Percentiles rank a stretch among this genome's conserved stretches.
phyloP scores from a whole-genome alignment of 306 rosid species.

The Biancaea sappan region DNA sequence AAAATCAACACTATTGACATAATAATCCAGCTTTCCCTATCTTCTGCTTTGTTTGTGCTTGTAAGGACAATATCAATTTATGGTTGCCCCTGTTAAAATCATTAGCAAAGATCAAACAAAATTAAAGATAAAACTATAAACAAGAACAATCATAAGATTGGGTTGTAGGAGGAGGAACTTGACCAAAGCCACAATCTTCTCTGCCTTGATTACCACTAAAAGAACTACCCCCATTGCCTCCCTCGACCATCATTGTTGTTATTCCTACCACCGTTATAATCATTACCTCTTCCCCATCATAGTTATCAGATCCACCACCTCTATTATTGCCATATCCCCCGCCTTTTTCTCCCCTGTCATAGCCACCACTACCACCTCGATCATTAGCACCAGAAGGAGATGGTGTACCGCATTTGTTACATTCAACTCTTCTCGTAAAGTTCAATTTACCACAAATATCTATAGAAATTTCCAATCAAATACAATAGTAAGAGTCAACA shows the following conservation, averaged over 20 bases:
- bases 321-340: constrained; percentile 57
- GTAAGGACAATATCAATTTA: no score
- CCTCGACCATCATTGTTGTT: constrained; percentile 58
- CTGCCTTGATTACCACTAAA: constrained; percentile 66
- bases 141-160: constrained; percentile 72
- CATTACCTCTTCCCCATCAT: constrained; percentile 66
- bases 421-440: constrained; percentile 93
- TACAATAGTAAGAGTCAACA: not conserved
- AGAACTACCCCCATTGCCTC: constrained; percentile 67
- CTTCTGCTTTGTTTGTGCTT: no score
- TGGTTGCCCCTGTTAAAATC: no score
- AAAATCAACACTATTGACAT: no score
- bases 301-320: constrained; percentile 60
- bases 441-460: constrained; percentile 90
- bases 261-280: constrained; percentile 44
- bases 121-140: no score
- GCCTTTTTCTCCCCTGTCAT: constrained; percentile 53
- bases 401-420: constrained; percentile 96
- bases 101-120: no score
- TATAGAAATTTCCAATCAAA: constrained; percentile 29
- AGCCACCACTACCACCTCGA: constrained; percentile 46
- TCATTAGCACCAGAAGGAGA: constrained; percentile 66
- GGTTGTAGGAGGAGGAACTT: constrained; percentile 68
- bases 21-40: no score
- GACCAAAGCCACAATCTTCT: constrained; percentile 77